Evolutionary conservation across 2,329 filamentous ascomycete genomes (phyloP).

Genomic region (Colletotrichum trifolii): DNA sequence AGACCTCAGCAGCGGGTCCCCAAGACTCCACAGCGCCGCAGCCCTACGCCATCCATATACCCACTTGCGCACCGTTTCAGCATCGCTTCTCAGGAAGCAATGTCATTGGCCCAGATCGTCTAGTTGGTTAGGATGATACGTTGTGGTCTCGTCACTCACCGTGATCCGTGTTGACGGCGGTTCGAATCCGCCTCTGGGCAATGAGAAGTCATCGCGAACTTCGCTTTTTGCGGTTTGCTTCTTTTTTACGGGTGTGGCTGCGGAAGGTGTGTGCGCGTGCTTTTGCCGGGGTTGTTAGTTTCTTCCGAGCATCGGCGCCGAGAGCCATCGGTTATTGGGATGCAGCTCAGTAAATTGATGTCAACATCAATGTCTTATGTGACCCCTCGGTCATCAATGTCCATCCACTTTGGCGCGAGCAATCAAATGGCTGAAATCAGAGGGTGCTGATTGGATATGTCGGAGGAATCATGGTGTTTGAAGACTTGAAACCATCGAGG

Average conservation of each 20-base stretch:
- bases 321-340: too few relatives aligned
- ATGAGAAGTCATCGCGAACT: neutral
- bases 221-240: neutral
- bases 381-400: too few relatives aligned
- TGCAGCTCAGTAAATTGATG: too few relatives aligned
- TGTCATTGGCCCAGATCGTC: conserved; percentile 31
- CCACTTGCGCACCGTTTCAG: neutral
- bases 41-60: conserved; percentile 2
- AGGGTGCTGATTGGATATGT: too few relatives aligned
- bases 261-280: neutral
- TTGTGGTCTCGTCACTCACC: conserved; percentile 30
- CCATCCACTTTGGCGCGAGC: too few relatives aligned
- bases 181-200: conserved; percentile 35
- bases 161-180: conserved; percentile 34
- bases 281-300: neutral
- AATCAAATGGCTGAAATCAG: too few relatives aligned
- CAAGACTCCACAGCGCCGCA: neutral
- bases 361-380: too few relatives aligned
- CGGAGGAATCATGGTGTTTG: too few relatives aligned
- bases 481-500: too few relatives aligned
- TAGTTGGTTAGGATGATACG: conserved; percentile 36
- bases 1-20: too few relatives aligned
- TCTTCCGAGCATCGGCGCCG: neutral
- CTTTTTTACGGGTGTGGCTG: neutral
- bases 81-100: conserved; percentile 18